phyloP scores from a whole-genome alignment of 2,329 filamentous ascomycete genomes.

The Dactylellina cionopaga region DNA sequence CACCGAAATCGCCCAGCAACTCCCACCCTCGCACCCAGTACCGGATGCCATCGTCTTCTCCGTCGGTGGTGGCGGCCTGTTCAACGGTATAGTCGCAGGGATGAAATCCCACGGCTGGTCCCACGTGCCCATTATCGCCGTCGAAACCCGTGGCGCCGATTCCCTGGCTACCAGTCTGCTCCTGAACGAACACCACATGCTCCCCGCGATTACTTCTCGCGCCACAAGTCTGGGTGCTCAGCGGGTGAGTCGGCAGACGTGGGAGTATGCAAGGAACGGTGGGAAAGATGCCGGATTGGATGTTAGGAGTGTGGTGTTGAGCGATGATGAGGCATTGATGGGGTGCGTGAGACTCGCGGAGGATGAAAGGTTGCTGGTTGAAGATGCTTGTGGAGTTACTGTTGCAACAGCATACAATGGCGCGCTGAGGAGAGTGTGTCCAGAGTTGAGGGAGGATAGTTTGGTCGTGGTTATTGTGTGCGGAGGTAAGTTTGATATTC shows the following conservation, averaged over 20 bases:
- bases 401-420: conserved; percentile 75
- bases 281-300: conserved; percentile 63
- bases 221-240: conserved; percentile 79
- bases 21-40: conserved; percentile 55
- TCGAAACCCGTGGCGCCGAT: conserved; percentile 80
- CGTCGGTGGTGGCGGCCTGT: conserved; percentile 81
- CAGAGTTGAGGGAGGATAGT: conserved; percentile 70
- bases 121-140: conserved; percentile 70
- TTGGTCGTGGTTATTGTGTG: conserved; percentile 88
- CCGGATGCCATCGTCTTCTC: conserved; percentile 79
- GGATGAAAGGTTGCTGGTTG: conserved; percentile 82
- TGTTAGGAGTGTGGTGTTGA: conserved; percentile 72
- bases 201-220: conserved; percentile 77
- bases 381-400: conserved; percentile 84
- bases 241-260: conserved; percentile 74
- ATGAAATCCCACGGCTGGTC: conserved; percentile 66
- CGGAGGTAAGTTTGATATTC: conserved; percentile 64
- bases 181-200: conserved; percentile 69
- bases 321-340: conserved; percentile 80
- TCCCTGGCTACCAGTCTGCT: conserved; percentile 72
- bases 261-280: conserved; percentile 69
- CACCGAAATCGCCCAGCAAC: conserved; percentile 64
- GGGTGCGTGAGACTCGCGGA: conserved; percentile 81
- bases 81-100: conserved; percentile 79
- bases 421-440: conserved; percentile 70